Evolutionary conservation across 805 yeast genomes (phyloP), one percentile per base, ranked within the genome.

Genomic region (Lipomyces yamadae): DNA sequence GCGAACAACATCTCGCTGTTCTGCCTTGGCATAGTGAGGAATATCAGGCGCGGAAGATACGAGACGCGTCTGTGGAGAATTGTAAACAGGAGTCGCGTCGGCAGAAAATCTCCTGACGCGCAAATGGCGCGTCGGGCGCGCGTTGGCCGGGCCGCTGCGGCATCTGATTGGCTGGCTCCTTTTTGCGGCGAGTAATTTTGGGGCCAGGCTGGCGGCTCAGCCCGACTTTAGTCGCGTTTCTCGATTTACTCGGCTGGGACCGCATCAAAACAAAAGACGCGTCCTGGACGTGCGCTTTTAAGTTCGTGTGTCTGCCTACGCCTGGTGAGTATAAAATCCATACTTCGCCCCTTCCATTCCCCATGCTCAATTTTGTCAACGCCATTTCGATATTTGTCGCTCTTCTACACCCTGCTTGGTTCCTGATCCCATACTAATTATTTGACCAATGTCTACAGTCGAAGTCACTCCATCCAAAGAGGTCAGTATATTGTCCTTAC

Each of bases 401-500:
- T 53, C 2, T 30, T 39, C 7, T 13, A 11, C 30, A 32, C 62
- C n/a, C 24, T 24, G 24, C 24, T 24, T 24, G 24, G 24, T 39
- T 4, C 45, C 24, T 11, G 24, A 11, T 54, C 55, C 18, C 29
- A 24, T 32, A 24, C 55, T 52, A 15, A 34, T 37, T 4, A 18
- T n/a, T 24, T 35, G 50, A 24, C 61, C 50, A 24, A 68, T 66
- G 69, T 56, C 65, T 30, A 32, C 70, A 24, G 63, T 45, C 33
- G 66, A 68, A 53, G 62, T 57, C 55, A 68, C 71, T 32, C 72
- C 72, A 7, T 67, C 70, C 32, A 69, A 67, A 60, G 58, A 69
- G 70, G 72, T 69, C 15, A 5, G 63, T 50, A 34, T 56, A 32
- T 29, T 24, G 24, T 24, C 24, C 24, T 24, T 24, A 24, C 1